Evolutionary conservation across 1,139 yeast genomes (phyloP).

Genomic region (Trichomonascaceae sp.): DNA sequence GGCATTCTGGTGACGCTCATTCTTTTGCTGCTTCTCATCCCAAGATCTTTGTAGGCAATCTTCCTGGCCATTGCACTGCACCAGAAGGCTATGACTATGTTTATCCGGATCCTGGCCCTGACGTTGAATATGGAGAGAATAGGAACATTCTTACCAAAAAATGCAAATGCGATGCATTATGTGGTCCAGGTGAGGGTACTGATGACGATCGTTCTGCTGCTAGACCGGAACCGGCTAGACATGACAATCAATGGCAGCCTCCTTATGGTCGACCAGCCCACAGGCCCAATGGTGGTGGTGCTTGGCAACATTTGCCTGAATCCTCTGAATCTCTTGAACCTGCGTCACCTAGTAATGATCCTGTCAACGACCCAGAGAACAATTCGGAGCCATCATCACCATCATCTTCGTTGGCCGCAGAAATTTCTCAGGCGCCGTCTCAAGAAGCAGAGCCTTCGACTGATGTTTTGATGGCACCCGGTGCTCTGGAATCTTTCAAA

Average conservation of each 20-base stretch:
- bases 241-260: no score
- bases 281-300: no score
- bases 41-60: slow-evolving; percentile 21
- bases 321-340: background rate
- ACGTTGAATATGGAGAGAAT: slow-evolving; percentile 24
- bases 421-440: background rate
- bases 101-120: slow-evolving; percentile 24
- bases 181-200: background rate
- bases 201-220: background rate
- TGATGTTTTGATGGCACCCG: background rate
- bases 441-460: background rate
- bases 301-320: background rate
- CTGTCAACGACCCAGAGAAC: background rate
- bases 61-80: slow-evolving; percentile 21
- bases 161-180: slow-evolving; percentile 12
- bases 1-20: slow-evolving; percentile 6
- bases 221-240: no score
- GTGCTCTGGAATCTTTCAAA: background rate
- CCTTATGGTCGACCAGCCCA: no score
- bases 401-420: background rate
- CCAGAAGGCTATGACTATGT: slow-evolving; percentile 25
- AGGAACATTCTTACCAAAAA: slow-evolving; percentile 17
- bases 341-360: background rate
- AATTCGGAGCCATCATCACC: background rate
- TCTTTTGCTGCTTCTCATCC: slow-evolving; percentile 12